phyloP scores from a whole-genome alignment of 257 asterid genomes.

The Petunia axillaris region DNA sequence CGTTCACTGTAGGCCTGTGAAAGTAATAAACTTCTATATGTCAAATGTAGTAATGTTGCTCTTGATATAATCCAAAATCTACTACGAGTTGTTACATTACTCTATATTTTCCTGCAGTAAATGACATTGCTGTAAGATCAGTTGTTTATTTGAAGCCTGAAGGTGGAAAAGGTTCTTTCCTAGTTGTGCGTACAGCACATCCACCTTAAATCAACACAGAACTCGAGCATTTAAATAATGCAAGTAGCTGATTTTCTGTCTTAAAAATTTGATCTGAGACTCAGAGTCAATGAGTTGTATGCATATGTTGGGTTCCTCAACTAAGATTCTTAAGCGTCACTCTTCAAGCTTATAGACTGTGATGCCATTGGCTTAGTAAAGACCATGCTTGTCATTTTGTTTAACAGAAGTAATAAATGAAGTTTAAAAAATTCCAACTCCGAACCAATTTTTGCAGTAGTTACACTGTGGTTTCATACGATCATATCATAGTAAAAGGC shows the following conservation, averaged over 20 bases:
- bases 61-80: not conserved
- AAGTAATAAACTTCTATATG: not conserved
- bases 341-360: not conserved
- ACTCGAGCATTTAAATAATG: constrained; percentile 13
- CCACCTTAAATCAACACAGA: not conserved
- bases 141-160: not conserved
- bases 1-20: not conserved
- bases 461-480: too few relatives aligned
- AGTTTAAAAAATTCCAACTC: too few relatives aligned
- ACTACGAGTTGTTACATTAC: not conserved
- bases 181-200: not conserved
- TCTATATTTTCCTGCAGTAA: not conserved
- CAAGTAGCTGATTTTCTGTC: not conserved
- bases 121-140: not conserved
- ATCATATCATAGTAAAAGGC: too few relatives aligned
- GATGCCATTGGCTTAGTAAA: too few relatives aligned
- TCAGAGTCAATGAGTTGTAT: not conserved
- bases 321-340: too few relatives aligned
- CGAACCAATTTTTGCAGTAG: too few relatives aligned
- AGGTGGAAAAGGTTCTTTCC: not conserved
- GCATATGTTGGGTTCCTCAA: not conserved
- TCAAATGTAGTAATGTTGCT: not conserved
- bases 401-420: too few relatives aligned
- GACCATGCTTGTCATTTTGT: too few relatives aligned
- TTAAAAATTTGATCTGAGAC: not conserved